Evolutionary conservation across 371 early-diverging fungal genomes (phyloP), one percentile per base, ranked within the genome.

Genomic region (Mucor indicus): DNA sequence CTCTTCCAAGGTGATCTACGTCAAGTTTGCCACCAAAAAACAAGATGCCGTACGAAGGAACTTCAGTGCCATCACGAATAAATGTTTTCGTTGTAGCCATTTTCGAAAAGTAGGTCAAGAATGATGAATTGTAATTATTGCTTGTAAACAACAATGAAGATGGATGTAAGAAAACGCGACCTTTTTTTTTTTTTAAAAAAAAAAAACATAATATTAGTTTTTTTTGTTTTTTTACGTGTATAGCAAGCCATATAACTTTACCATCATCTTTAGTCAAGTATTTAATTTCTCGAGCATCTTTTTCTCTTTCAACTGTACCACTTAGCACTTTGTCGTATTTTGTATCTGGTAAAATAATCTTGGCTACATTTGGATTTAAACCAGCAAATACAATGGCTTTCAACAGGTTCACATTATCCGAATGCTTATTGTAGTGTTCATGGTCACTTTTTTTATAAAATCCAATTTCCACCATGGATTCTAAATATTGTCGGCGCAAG

Each of bases 161-260:
- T 16, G 93, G 92, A 55, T 93, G 93, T 11, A 93, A 44, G 54
- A 89, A 90, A 1, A 90, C 88, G 1, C 90, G 79, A 0, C 85
- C 77, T 76, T 55, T 8, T 29, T 8, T 8, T 29, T 8, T 8
- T 29, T 29, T 29, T 29, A 29, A 29, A 38, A 21, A 13, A 32
- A 32, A 29, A 27, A 35, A 37, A n/a, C 15, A 19, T 6, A 22
- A 29, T 29, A 29, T 8, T 29, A 29, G 12, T 12, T 8, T 29
- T 29, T 12, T 8, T 29, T 29, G 8, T 29, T 12, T 29, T 8
- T 8, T 8, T 29, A 12, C 30, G 6, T 8, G 30, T 12, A 29
- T n/a, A n/a, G n/a, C n/a, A n/a, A n/a, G n/a, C n/a, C n/a, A 12
- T 41, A 50, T 38, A 0, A 37, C 17, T 31, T 50, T 62, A 66